Base-by-base conservation (phyloP, 2,329 filamentous ascomycete genomes). In the Rhynchosporium secalis region DNA sequence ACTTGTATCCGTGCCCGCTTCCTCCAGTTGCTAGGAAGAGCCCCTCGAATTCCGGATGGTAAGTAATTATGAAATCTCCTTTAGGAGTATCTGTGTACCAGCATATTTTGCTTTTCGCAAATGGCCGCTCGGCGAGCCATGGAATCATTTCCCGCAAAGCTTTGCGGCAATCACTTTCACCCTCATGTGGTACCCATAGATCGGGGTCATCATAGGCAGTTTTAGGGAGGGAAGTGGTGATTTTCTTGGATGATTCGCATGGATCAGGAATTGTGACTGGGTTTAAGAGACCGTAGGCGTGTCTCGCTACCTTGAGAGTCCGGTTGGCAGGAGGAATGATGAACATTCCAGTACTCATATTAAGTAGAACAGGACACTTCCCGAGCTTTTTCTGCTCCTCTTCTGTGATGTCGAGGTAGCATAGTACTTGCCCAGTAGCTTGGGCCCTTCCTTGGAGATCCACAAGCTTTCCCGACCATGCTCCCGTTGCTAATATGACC, bases 391-490 rank as follows among this genome's bases (percentile, higher is more conserved):
- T 78, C 75, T 93, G 86, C 76, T 97, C 93, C 4, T 83, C 82
- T 15, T 85, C 78, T 0, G 86, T 89, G 69, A 98, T 82, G 66
- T 86, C 81, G 67, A 96, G 78, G 77, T 96, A 97, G 12, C 84
- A 89, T 31, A 98, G 74, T 0, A 85, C 84, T 71, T 98, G 94
- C 13, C 91, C 94, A 0, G 92, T 96, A 2, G 93, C 90, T 66
- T 89, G 84, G 45, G 87, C 87, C 49, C 90, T 84, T 31, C 91
- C 91, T 52, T 87, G 81, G 0, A 97, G 79, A 75, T 96, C 90
- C 61, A 97, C 78, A 28, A 97, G 81, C 1, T 84, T 82, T 2
- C 87, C 84, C 2, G 90, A 91, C 93, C 94, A 98, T 4, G 94
- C 92, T 15, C 94, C 94, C 0, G 92, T 87, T 0, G 94, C 92